Base-by-base conservation (phyloP, 2,329 filamentous ascomycete species). In the Ophiostoma triangulosporum region DNA sequence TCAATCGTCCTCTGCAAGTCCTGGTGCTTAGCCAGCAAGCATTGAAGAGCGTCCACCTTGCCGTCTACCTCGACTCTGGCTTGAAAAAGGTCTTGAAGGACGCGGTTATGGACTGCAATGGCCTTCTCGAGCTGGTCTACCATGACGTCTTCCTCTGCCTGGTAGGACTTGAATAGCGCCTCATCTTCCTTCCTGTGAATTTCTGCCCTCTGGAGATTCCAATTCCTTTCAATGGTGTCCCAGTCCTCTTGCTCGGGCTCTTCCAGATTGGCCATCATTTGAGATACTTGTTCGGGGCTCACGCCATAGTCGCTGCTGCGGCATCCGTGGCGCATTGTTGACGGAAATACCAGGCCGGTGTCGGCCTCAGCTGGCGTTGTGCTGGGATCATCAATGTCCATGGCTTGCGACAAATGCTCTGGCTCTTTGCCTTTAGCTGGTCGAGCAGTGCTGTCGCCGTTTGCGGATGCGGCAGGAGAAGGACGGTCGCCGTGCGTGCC, bases 41-140 rank as follows among this genome's bases (percentile, higher is more conserved):
- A 57, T 1, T 58, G 57, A 0, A 58, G 20, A 14, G 55, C 54
- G 8, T 43, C 50, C 5, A 55, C 26, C n/a, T 55, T 55, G 26
- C 54, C 56, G 14, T 59, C 56, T 2, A 59, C 49, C 12, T 54
- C 38, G 2, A 55, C 49, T 27, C 57, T 57, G 12, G 70, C 64
- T 2, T 64, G 62, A 32, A 67, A 57, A n/a, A 73, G 61, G 6
- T 64, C 61, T n/a, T 67, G 68, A 9, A 68, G 63, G 5, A 70
- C 56, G 6, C 64, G 62, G 14, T 64, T 66, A 27, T 70, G 65
- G 6, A 66, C 63, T 43, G 67, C 64, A n/a, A 68, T 57, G 1
- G 73, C 63, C 24, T 67, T 57, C 17, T 66, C 64, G 1, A 54
- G 66, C 60, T 62, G 66, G 62, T 57, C 60, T 49, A 64, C 62